Base-by-base conservation (phyloP, 371 early-diverging fungal species). In the Paraphysoderma sedebokerense region DNA sequence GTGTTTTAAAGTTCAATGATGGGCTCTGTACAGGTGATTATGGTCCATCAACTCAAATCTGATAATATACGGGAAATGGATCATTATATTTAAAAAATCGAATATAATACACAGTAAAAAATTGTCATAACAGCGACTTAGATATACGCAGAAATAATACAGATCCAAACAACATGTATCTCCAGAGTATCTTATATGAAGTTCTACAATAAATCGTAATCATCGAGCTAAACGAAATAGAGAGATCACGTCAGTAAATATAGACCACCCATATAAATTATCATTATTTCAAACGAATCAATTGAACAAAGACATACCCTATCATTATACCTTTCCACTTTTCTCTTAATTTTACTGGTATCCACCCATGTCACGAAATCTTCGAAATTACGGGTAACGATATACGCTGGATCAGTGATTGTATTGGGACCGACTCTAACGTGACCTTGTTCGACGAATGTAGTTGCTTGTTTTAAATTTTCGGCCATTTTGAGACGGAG, bases 331-430 rank as follows among this genome's bases (percentile, higher is more conserved):
- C 91, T 92, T 63, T 88, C 76, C 56, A 99, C 92, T 84, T 95
- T 96, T 58, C 86, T 72, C 75, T 91, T 96, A 61, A 98, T 92
- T 77, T 90, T 92, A 54, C 92, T 91, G 24, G 87, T 82, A 57
- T 98, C 93, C 11, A 88, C 92, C 99, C 99, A 99, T 5, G 95
- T 92, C 5, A 99, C 86, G 72, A 85, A 98, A 67, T 98, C 98
- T 60, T 98, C 98, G 86, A 96, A 85, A 37, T 79, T 82, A 29
- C 89, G 67, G 3, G 79, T 81, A 7, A 95, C 92, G 46, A 95
- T 57, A 51, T 77, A 95, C 1, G 93, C 92, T 8, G 93, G 89
- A 52, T 95, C 96, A 5, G 79, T 84, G 26, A 95, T 74, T 2
- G 80, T 77, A 51, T 90, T 77, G 12, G 92, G 87, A 0, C 99